Percentiles rank a stretch among this genome's conserved stretches.
phyloP scores from a whole-genome alignment of 768 basidiomycete species.

The Artomyces pyxidatus region DNA sequence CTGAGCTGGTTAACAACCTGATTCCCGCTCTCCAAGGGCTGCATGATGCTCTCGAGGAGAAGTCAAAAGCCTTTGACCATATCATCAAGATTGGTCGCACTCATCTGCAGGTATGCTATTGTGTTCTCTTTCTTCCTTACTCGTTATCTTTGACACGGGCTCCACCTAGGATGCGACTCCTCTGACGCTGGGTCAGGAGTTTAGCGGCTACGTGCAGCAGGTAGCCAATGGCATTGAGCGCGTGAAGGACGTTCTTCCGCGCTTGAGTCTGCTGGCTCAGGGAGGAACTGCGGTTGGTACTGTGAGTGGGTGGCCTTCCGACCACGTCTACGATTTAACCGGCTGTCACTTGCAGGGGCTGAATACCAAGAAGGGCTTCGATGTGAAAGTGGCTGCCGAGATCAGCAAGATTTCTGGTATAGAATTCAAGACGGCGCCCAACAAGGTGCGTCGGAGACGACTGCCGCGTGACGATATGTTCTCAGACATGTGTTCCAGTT shows the following conservation, averaged over 20 bases:
- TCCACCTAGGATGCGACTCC: conserved; percentile 84
- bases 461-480: background rate
- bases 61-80: conserved; percentile 74
- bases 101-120: conserved; percentile 63
- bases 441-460: conserved; percentile 55
- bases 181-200: conserved; percentile 95
- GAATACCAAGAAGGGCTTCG: conserved; percentile 96
- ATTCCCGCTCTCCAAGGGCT: conserved; percentile 83
- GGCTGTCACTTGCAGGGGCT: conserved; percentile 54
- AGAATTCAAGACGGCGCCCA: conserved; percentile 92
- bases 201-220: conserved; percentile 97
- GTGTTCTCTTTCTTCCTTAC: conserved; percentile 3
- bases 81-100: conserved; percentile 99
- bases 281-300: conserved; percentile 99
- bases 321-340: background rate
- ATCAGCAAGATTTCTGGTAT: conserved; percentile 88
- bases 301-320: conserved; percentile 35
- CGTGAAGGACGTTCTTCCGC: conserved; percentile 71
- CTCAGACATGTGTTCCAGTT: conserved; percentile 44
- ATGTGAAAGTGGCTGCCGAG: conserved; percentile 87
- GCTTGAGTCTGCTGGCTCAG: conserved; percentile 85
- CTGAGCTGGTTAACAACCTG: conserved; percentile 70
- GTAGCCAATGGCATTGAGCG: conserved; percentile 85
- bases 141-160: no score
- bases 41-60: conserved; percentile 74